Evolutionary conservation across 257 asterid genomes (phyloP).

Genomic region (Echium plantagineum): DNA sequence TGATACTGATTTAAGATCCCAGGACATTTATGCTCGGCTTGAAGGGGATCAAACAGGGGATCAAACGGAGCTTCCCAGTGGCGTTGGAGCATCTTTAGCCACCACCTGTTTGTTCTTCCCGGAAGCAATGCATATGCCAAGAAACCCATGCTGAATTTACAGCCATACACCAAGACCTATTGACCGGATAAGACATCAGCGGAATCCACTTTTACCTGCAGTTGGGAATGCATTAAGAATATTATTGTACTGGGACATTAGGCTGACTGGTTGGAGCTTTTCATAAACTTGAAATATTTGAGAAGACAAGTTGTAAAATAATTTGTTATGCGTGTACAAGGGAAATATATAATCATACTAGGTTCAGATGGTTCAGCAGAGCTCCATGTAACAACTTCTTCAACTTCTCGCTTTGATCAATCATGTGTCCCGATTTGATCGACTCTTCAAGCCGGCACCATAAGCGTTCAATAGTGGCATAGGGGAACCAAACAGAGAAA

Average conservation of each 20-base stretch:
- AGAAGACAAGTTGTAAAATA: no score
- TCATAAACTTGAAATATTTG: no score
- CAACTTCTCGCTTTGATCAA: constrained; percentile 74
- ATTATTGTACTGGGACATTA: background rate
- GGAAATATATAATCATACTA: constrained; percentile 26
- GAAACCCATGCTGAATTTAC: background rate
- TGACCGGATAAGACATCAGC: constrained; percentile 48
- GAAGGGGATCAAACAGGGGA: no score
- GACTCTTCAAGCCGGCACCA: constrained; percentile 90
- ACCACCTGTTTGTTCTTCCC: no score
- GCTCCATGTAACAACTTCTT: constrained; percentile 48
- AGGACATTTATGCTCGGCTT: no score
- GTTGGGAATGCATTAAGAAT: background rate
- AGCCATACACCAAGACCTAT: constrained; percentile 10
- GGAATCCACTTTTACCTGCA: constrained; percentile 75
- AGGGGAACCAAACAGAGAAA: constrained; percentile 85
- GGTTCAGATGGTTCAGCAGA: constrained; percentile 59
- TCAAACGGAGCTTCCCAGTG: no score
- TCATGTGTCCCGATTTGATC: constrained; percentile 63
- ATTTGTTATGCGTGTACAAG: no score
- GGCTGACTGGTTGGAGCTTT: no score
- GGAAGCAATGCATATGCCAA: background rate
- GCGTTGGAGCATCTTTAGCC: no score
- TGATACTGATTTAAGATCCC: no score
- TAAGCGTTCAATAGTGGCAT: constrained; percentile 64